Base-by-base conservation (phyloP, 106 monocot species). In the Allium cepa region DNA sequence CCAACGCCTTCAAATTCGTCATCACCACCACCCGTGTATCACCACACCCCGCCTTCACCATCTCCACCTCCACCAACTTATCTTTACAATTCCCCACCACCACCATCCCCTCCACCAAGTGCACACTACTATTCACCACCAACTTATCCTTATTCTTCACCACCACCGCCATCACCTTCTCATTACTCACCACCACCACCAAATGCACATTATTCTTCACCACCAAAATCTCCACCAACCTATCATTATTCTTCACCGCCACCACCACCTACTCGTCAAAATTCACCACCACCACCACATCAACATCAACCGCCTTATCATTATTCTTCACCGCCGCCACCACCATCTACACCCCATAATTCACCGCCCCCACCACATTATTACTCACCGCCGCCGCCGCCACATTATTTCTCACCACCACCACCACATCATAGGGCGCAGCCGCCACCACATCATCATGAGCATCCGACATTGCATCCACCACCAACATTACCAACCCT, bases 1-100 rank as follows among this genome's bases (percentile, higher is more conserved):
- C 64, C 51, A 7, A 26, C 16, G 17, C 80, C 70, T 16, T 49
- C 47, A 5, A 49, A 17, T 17, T 46, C 64, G 3, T 17, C 80
- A 36, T 36, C 80, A 26, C 80, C 80, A n/a, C 80, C 80, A 11
- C 18, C 50, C n/a, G 70, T 70, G 60, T 4, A 13, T 36, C 13
- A 26, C 18, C 63, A 18, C 0, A 14, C 63, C 8, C 12, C 63
- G 12, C 4, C 47, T 6, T 13, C 46, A 3, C 15, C 61, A 50
- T 26, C 71, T 49, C 71, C 59, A 9, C 66, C 66, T 11, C 65
- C 16, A 4, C 46, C 63, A 28, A 9, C 48, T 2, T 47, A 50
- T 50, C 48, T 49, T 5, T 17, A 13, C 49, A 16, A 18, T 17
- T n/a, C 17, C 60, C 8, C 48, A 11, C 27, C 66, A n/a, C 50